Evolutionary conservation across 2,329 filamentous ascomycete species (phyloP).

Genomic region (Monosporascus sp.): DNA sequence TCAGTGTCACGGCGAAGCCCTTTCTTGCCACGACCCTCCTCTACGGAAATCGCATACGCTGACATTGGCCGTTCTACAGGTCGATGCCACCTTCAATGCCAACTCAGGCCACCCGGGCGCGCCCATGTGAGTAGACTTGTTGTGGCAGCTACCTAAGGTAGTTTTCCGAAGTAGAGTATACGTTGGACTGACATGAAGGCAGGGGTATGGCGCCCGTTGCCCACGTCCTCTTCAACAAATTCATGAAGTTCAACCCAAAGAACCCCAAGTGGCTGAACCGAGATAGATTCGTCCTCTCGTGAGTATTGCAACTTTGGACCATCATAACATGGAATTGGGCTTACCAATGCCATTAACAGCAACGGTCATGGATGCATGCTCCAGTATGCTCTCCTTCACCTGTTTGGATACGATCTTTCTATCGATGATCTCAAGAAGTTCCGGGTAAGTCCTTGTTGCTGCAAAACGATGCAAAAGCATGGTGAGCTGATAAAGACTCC

Average conservation of each 20-base stretch:
- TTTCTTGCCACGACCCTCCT: conserved; percentile 7
- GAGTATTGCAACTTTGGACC: conserved; percentile 40
- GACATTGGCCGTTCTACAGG: conserved; percentile 46
- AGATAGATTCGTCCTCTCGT: conserved; percentile 98
- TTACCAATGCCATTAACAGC: conserved; percentile 39
- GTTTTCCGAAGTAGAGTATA: conserved; percentile 2
- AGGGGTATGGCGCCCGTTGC: conserved; percentile 86
- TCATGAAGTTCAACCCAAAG: conserved; percentile 99
- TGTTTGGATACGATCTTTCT: conserved; percentile 83
- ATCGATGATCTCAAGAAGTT: conserved; percentile 94
- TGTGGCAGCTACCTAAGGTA: background rate
- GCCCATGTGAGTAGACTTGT: conserved; percentile 65
- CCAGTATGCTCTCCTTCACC: conserved; percentile 95
- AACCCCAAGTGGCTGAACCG: conserved; percentile 96
- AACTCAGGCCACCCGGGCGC: conserved; percentile 99
- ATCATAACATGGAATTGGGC: conserved; percentile 3
- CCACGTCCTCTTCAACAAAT: conserved; percentile 97
- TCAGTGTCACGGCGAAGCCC: conserved; percentile 13
- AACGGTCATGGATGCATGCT: conserved; percentile 99
- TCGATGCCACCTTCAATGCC: conserved; percentile 92
- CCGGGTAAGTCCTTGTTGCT: conserved; percentile 62
- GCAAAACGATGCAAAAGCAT: background rate
- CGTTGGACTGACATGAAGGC: conserved; percentile 10
- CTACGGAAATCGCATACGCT: conserved; percentile 10
- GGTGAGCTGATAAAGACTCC: conserved; percentile 9